Percentiles rank a stretch among this genome's conserved stretches.
phyloP scores from a whole-genome alignment of 768 basidiomycete species.

The Leccinum broughii region DNA sequence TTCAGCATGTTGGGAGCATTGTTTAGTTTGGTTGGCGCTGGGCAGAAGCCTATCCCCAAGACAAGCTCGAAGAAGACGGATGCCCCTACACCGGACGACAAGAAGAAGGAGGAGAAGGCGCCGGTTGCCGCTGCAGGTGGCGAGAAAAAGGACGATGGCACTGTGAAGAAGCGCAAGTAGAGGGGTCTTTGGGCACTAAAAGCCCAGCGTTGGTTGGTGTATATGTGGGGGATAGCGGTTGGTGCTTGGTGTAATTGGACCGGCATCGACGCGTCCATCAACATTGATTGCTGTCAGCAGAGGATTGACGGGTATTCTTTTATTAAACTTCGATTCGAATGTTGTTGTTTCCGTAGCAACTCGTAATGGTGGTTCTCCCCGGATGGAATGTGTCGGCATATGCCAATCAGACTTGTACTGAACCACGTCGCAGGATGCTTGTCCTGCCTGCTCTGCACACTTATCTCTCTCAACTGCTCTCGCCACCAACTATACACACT shows the following conservation, averaged over 20 bases:
- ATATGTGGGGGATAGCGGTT: constrained; percentile 13
- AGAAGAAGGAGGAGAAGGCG: constrained; percentile 65
- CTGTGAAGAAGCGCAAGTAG: constrained; percentile 76
- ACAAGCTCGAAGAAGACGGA: constrained; percentile 76
- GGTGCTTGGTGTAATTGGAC: neutral
- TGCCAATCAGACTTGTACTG: constrained; percentile 8
- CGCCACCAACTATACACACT: constrained; percentile 64
- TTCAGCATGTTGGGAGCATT: constrained; percentile 83
- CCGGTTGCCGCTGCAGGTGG: constrained; percentile 74
- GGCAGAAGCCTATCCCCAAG: constrained; percentile 70
- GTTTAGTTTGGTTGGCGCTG: constrained; percentile 75
- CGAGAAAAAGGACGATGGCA: constrained; percentile 68
- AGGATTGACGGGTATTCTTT: neutral
- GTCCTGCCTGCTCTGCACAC: constrained; percentile 67
- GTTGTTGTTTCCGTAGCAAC: constrained; percentile 22
- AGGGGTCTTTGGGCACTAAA: constrained; percentile 10
- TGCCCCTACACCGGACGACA: constrained; percentile 59
- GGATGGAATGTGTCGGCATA: neutral
- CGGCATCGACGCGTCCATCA: constrained; percentile 1
- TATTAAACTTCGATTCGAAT: constrained; percentile 9
- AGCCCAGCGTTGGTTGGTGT: constrained; percentile 11
- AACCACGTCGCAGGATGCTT: constrained; percentile 48
- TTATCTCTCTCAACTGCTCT: constrained; percentile 57
- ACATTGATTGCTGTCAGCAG: constrained; percentile 7
- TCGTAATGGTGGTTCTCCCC: constrained; percentile 21